phyloP scores from a whole-genome alignment of 805 yeast species.

The Kazachstania viticola region DNA sequence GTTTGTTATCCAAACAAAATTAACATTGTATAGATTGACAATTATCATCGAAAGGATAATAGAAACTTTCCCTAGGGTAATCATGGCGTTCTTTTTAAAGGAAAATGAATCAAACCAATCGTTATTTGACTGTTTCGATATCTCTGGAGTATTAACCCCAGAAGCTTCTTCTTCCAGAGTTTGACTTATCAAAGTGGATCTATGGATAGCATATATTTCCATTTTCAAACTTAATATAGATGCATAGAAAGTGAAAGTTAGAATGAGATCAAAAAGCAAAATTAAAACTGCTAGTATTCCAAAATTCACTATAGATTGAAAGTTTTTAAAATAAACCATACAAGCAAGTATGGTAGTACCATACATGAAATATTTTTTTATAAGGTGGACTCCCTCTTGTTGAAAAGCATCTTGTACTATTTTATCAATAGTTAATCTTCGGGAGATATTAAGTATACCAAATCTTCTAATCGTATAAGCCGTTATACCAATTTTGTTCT shows the following conservation, averaged over 20 bases:
- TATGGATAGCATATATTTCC: slow-evolving; percentile 77
- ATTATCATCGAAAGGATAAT: slow-evolving; percentile 48
- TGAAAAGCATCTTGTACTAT: slow-evolving; percentile 27
- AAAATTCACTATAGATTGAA: slow-evolving; percentile 68
- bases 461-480: slow-evolving; percentile 37
- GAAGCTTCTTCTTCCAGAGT: slow-evolving; percentile 89
- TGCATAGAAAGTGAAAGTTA: slow-evolving; percentile 70
- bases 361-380: slow-evolving; percentile 67
- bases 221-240: slow-evolving; percentile 79
- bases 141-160: slow-evolving; percentile 31
- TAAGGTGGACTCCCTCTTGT: slow-evolving; percentile 27
- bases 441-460: slow-evolving; percentile 27
- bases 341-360: slow-evolving; percentile 54
- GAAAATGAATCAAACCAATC: too few species aligned
- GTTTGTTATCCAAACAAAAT: slow-evolving; percentile 48
- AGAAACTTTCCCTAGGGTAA: slow-evolving; percentile 46
- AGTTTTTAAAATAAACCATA: slow-evolving; percentile 46
- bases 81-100: slow-evolving; percentile 30
- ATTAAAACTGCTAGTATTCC: slow-evolving; percentile 64
- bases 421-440: slow-evolving; percentile 17
- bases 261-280: slow-evolving; percentile 55
- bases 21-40: slow-evolving; percentile 55
- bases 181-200: slow-evolving; percentile 61
- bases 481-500: slow-evolving; percentile 67
- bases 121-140: neutral